Conservation (phyloP, 2,329 filamentous ascomycete species). For the Pseudocercospora pini-densiflorae region DNA sequence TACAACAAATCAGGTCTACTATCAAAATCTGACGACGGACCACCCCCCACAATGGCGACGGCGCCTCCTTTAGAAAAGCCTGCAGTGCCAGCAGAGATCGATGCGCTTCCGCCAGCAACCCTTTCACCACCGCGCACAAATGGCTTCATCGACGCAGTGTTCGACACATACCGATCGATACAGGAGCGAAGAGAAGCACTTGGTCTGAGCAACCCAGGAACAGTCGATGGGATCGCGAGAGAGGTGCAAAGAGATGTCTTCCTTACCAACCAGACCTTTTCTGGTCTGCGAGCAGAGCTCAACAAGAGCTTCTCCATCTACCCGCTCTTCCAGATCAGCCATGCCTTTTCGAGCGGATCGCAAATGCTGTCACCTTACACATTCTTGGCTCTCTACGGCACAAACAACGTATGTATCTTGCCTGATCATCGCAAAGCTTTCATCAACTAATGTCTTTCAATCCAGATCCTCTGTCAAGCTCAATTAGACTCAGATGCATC, state of each 20-base stretch:
- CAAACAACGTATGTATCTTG: constrained; percentile 70
- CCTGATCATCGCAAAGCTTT: constrained; percentile 23
- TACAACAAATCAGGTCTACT: not conserved
- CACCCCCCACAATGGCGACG: constrained; percentile 14
- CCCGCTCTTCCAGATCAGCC: constrained; percentile 95
- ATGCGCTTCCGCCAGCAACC: constrained; percentile 27
- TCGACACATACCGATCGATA: constrained; percentile 78
- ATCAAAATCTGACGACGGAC: not conserved
- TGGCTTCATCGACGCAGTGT: constrained; percentile 37
- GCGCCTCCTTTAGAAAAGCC: constrained; percentile 30
- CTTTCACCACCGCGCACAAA: constrained; percentile 34
- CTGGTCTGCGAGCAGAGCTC: constrained; percentile 91
- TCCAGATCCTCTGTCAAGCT: constrained; percentile 90
- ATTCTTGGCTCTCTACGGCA: constrained; percentile 92
- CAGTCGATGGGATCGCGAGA: constrained; percentile 83
- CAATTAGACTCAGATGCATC: constrained; percentile 92
- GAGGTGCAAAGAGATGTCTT: constrained; percentile 97
- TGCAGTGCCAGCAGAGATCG: constrained; percentile 30
- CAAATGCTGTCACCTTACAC: constrained; percentile 93
- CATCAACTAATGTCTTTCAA: constrained; percentile 24
- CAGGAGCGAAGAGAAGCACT: constrained; percentile 84
- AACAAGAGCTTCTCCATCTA: constrained; percentile 95
- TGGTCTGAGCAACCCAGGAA: constrained; percentile 89
- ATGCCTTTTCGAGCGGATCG: constrained; percentile 91
- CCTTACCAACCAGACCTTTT: constrained; percentile 96